Conservation (phyloP, 345 rosid genomes). For the Murraya koenigii region DNA sequence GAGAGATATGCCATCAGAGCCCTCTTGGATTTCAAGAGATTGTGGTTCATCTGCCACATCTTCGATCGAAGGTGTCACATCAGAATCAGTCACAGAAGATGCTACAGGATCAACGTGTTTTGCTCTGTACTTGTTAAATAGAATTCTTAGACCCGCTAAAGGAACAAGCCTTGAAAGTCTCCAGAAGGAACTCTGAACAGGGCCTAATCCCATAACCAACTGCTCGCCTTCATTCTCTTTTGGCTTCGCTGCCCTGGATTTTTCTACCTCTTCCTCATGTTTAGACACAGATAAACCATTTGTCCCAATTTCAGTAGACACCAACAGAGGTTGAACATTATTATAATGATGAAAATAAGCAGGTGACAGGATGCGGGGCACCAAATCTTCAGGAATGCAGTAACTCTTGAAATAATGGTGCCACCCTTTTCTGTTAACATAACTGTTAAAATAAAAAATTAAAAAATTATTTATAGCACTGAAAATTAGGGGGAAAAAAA, state of each 20-base stretch:
- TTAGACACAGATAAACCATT: slow-evolving; percentile 31
- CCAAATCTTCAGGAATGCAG: slow-evolving; percentile 96
- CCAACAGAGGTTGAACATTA: slow-evolving; percentile 57
- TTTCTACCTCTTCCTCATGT: slow-evolving; percentile 35
- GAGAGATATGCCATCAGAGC: slow-evolving; percentile 88
- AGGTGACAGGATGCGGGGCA: slow-evolving; percentile 91
- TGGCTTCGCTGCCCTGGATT: slow-evolving; percentile 41
- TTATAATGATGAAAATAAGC: slow-evolving; percentile 97
- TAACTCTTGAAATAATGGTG: slow-evolving; percentile 89
- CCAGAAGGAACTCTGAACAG: slow-evolving; percentile 91
- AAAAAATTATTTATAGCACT: background rate
- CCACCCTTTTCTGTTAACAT: slow-evolving; percentile 91
- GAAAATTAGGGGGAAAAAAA: background rate
- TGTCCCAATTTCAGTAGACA: slow-evolving; percentile 42
- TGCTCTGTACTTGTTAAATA: slow-evolving; percentile 56
- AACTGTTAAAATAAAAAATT: slow-evolving; percentile 39
- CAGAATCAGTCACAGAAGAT: slow-evolving; percentile 41
- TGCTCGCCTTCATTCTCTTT: slow-evolving; percentile 60
- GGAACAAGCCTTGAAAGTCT: slow-evolving; percentile 94
- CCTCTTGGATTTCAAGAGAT: slow-evolving; percentile 94
- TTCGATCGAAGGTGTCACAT: slow-evolving; percentile 41
- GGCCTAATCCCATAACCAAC: slow-evolving; percentile 90
- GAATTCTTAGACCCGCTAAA: slow-evolving; percentile 63
- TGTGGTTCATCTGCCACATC: slow-evolving; percentile 69
- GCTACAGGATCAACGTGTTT: slow-evolving; percentile 46